Evolutionary conservation across 192 early-diverging fungal species (phyloP), one percentile per base, ranked within the genome.

Genomic region (Mortierella claussenii): DNA sequence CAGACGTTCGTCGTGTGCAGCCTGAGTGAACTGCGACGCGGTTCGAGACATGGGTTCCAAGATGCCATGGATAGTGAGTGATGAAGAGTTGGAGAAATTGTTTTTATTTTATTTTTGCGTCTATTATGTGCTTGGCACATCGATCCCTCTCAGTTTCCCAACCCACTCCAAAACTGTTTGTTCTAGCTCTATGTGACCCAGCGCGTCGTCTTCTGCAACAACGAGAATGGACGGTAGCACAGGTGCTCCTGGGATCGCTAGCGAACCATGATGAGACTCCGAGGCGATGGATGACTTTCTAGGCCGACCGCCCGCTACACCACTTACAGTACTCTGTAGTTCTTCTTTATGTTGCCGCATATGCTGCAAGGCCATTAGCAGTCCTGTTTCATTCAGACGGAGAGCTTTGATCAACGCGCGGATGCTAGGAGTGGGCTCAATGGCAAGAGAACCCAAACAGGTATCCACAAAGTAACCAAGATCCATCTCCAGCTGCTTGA

Each of bases 401-500:
- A 75, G 23, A 3, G 71, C 71, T 47, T 60, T 59, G 55, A 75
- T 32, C 33, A 75, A 36, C 3, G 57, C 59, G 1, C 57, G 71
- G 33, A 75, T 60, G 24, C 55, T 65, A 5, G 71, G 57, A 6
- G 71, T 75, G 2, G 71, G 63, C n/a, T 75, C 71, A 55, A 75
- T 66, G 0, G 63, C 62, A 18, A 75, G 34, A 4, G 62, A 58
- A 3, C 40, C 37, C 31, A 75, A 26, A 40, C 57, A 59, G 6
- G 55, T 65, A 3, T 90, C 91, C 52, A 80, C 64, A 37, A 93
- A 51, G 60, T 93, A 92, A 8, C 71, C 76, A 9, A 93, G 75
- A 81, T 93, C 92, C 33, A 87, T 80, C 18, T 68, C 74, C 10
- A 93, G 60, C 61, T 93, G 92, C 48, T 80, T 76, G 10, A 70